These are phyloP conservation scores for Colletotrichum tabaci DNA, from an alignment of 2,329 filamentous ascomycete genomes.

Conservation along the genomic window DNA sequence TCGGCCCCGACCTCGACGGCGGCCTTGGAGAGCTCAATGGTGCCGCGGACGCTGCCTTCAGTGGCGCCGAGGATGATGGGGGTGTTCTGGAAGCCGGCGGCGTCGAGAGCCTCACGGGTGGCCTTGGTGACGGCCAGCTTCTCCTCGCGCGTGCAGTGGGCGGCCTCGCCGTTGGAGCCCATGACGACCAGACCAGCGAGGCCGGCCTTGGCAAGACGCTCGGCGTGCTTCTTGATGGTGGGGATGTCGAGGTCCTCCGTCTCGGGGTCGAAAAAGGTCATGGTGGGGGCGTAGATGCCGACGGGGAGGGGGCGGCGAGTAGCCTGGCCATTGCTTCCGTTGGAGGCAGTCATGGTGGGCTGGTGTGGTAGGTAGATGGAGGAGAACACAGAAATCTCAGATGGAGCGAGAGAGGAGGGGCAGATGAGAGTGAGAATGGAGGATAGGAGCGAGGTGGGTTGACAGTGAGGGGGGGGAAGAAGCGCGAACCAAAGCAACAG, in stretches of 20 bases:
- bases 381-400: constrained; percentile 33
- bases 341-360: constrained; percentile 43
- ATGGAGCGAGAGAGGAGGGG: constrained; percentile 10
- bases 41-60: constrained; percentile 85
- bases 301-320: constrained; percentile 75
- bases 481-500: neutral
- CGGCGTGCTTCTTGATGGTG: constrained; percentile 84
- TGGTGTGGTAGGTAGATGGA: constrained; percentile 21
- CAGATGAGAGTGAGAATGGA: constrained; percentile 13
- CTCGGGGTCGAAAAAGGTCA: constrained; percentile 89
- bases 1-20: constrained; percentile 80
- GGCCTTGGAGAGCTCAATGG: constrained; percentile 81
- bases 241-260: constrained; percentile 89
- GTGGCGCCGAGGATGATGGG: constrained; percentile 88
- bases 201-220: constrained; percentile 82
- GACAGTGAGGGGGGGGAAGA: constrained; percentile 26
- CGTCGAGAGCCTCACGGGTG: constrained; percentile 86
- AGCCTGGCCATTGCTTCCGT: constrained; percentile 45
- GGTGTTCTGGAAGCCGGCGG: constrained; percentile 81
- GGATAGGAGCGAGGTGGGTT: constrained; percentile 42
- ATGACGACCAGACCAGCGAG: constrained; percentile 87
- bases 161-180: constrained; percentile 92
- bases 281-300: constrained; percentile 89
- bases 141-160: constrained; percentile 85
- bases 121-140: constrained; percentile 82